Base-by-base conservation (phyloP, 2,329 filamentous ascomycete species). In the Thelonectria blattea region DNA sequence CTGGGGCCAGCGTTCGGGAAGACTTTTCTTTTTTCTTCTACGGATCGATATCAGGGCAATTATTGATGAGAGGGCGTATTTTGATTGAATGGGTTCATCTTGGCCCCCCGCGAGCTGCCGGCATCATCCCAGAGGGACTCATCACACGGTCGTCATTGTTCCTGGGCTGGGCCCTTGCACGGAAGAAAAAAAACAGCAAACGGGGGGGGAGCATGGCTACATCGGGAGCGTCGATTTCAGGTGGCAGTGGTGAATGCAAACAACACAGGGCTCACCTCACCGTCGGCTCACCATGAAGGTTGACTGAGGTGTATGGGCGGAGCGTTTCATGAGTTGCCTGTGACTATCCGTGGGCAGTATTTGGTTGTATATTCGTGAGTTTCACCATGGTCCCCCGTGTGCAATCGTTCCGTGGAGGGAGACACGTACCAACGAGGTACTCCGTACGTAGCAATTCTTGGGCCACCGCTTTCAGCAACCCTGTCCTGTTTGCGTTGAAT, bases 271-370 rank as follows among this genome's bases (percentile, higher is more conserved):
- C 45, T 43, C 27, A 49, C 27, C 46, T 59, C 57, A 20, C 57
- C 51, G 52, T 60, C 52, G 42, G 47, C 52, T 56, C 52, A 56
- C 51, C 45, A 57, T 57, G 51, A 47, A n/a, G n/a, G 52, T 57
- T 58, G 61, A 54, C 58, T 51, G 8, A 55, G 24, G 63, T 62
- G 62, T 61, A 66, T 61, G 42, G 37, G 45, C 52, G 53, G 32
- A 63, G 55, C 54, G 65, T 69, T 69, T 69, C 67, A 69, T 58
- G 41, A 61, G 56, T 65, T 66, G 52, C 68, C n/a, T 30, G 27
- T 30, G 27, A 30, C 27, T 30, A 10, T 67, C 61, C 56, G 41
- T 41, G 22, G 22, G 22, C 22, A 6, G 22, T 24, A 24, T 24
- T 24, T 24, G n/a, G n/a, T 6, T 24, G 22, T 24, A 24, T n/a